Evolutionary conservation across 1,139 yeast species (phyloP), one percentile per base, ranked within the genome.

Genomic region (Diutina siamensis): DNA sequence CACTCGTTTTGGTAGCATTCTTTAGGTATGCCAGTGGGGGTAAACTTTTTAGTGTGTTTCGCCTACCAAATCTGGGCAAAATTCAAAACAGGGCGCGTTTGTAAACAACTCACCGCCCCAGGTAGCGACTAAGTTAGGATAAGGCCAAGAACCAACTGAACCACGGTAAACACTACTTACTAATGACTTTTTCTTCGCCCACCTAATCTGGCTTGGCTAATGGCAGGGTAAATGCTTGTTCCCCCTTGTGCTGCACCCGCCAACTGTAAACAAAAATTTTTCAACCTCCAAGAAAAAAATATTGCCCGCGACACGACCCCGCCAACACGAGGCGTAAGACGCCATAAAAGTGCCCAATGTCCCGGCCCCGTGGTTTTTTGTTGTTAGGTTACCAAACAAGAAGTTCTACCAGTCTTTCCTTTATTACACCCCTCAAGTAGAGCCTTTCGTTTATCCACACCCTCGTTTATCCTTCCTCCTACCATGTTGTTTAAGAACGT

Each of bases 371-470:
- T 15, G 15, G 28, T 35, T 35, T 35, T 35, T 38, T 38, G 12
- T n/a, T 25, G 12, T n/a, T 25, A 38, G 42, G 42, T 25, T 25
- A 25, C 20, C 42, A 25, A 35, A 35, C 38, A 35, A 35, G 40
- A 35, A 17, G 31, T 25, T 38, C 42, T 38, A 38, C 42, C 32
- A 25, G 42, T 38, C 42, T 25, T 25, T 38, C 42, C 42, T 38
- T 38, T 38, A 38, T 18, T 12, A 8, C 17, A 5, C 28, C 32
- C 32, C 20, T 25, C 42, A 38, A 35, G 42, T 38, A 38, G 42
- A 38, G 8, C 40, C 28, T 35, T 19, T 21, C 15, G 27, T 35
- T 35, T 21, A 4, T 17, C 42, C 32, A 38, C 22, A 9, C 33
- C 20, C 33, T 25, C 19, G 13, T n/a, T 25, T n/a, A n/a, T 27